Base-by-base conservation (phyloP, 257 asterid genomes). In the Misopates orontium region DNA sequence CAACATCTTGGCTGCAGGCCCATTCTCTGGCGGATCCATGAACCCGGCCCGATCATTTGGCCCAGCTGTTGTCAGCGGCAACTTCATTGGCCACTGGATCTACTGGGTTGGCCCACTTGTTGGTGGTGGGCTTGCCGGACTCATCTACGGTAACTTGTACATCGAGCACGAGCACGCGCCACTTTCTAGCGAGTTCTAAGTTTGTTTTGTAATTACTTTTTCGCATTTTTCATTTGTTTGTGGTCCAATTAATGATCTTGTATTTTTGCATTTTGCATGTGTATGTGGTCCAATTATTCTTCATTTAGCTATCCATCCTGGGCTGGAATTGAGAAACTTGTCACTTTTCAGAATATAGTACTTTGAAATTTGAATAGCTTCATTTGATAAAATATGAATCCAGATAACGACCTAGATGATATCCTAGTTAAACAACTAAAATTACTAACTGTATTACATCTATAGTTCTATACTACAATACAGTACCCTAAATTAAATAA, bases 21-120 rank as follows among this genome's bases (percentile, higher is more conserved):
- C 87, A 31, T 82, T 82, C 67, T 82, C 87, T 1, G 84, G 87
- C 0, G 87, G 87, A 1, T 82, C 87, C n/a, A 82, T 82, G 87
- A 82, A 82, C 82, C 87, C 87, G 0, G 84, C 87, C 61, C 82
- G 84, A 1, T 78, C 84, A 1, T 78, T 76, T 21, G 87, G 87
- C 15, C 87, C 87, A 0, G 87, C 87, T 0, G 82, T 82, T 16
- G 87, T 69, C 59, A 65, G 78, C 73, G 75, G 82, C 1, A 31
- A 73, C 64, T 82, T 73, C 62, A 10, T 80, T 50, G 75, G 66
- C 62, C 63, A 67, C 69, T 82, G 87, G 87, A 71, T 82, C 48
- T 82, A 82, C 71, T 78, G 80, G 74, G 78, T 73, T 10, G 87
- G 84, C 10, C 87, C 87, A 51, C 87, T 82, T 32, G 28, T 78